These are phyloP conservation scores for Lasiodiplodia citricola DNA, from an alignment of 2,329 filamentous ascomycete genomes.

Conservation along the genomic window DNA sequence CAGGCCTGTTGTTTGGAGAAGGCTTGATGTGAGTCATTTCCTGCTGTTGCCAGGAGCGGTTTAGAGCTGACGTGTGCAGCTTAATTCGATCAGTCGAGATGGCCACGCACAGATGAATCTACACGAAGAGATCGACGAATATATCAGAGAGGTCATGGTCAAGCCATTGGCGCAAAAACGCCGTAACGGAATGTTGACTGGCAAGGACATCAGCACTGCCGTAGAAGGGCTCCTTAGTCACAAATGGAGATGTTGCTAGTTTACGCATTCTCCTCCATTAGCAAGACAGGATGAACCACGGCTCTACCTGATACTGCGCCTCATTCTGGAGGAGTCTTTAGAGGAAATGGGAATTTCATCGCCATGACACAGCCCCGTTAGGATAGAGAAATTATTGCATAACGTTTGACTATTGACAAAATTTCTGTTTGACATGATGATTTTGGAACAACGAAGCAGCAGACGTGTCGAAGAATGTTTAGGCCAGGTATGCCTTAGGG, in stretches of 20 bases:
- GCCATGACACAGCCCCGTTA: neutral
- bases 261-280: neutral
- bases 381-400: neutral
- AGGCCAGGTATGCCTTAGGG: constrained; percentile 15
- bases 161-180: neutral
- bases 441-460: neutral
- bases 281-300: neutral
- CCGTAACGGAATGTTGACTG: neutral
- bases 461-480: neutral
- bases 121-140: neutral
- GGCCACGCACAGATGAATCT: neutral
- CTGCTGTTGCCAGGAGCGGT: neutral
- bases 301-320: neutral
- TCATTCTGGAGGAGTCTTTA: neutral
- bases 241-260: neutral
- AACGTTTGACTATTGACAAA: neutral
- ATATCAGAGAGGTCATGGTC: neutral
- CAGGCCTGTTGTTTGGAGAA: neutral
- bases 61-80: neutral
- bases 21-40: neutral
- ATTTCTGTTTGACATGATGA: neutral
- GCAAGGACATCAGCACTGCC: neutral
- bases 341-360: neutral
- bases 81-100: neutral
- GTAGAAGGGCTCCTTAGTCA: neutral